Evolutionary conservation across 495 filamentous ascomycete species (phyloP), one percentile per base, ranked within the genome.

Genomic region (Podospora anserina): DNA sequence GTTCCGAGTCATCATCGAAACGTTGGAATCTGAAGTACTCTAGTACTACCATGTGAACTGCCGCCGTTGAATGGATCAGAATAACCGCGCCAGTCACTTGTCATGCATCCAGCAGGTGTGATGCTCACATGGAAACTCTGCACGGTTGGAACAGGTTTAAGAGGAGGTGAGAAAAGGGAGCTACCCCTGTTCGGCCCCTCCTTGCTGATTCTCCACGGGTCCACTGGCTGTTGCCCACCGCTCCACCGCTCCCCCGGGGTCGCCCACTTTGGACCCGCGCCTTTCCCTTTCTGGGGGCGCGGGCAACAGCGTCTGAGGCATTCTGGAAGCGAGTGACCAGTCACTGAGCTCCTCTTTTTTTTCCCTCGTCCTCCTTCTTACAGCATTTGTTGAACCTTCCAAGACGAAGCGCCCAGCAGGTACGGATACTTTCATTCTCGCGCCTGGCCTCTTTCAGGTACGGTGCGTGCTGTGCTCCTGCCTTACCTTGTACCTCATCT

Each of bases 301-400:
- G n/a, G 55, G 55, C n/a, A 58, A n/a, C n/a, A 58, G 55, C 55
- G 3, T 20, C 19, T 19, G n/a, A 19, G n/a, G 55, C 16, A 58
- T 49, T 49, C 34, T 55, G 5, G 20, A 44, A 65, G n/a, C 58
- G 66, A 53, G 57, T 32, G 65, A 32, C 28, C 62, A 60, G 55
- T 56, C 64, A 49, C 68, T 44, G 58, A 20, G 32, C 68, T 59
- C 53, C 64, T 59, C 60, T 64, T 53, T 69, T 69, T 69, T 66
- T 66, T 54, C 27, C 61, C 63, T 64, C 65, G 26, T 66, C 57
- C 13, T 60, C 58, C 57, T 26, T 23, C 55, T 49, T 13, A 49
- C 39, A 49, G 39, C 39, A 49, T 49, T 9, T 49, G 39, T 49
- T 49, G 39, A 39, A 39, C 34, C 9, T 49, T 49, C 11, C 39